Evolutionary conservation across 1,284 basidiomycete species (phyloP), one percentile per base, ranked within the genome.

Genomic region (Psilocybe mexicana): DNA sequence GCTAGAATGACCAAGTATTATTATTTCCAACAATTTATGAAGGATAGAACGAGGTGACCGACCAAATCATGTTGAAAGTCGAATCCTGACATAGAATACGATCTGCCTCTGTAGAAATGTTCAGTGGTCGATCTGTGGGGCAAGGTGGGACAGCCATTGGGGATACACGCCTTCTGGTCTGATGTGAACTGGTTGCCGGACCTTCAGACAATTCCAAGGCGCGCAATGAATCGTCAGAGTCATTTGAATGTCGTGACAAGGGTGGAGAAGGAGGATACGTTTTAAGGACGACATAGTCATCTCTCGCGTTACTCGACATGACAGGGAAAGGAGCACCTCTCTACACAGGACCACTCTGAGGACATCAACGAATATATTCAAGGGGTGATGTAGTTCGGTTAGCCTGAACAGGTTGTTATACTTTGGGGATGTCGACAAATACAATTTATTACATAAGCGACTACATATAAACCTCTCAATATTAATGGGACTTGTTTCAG

Each of bases 181-280:
- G 66, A 45, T 67, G 65, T 5, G 74, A 67, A 54, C 61, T 70
- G 33, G 73, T 70, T 59, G 78, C 71, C 50, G 81, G 83, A 5
- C 85, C 86, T 54, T 90, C 84, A 0, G 84, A 81, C 53, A 92
- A 74, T 72, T 94, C 92, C 42, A 94, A 78, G 26, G 87, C 89
- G 54, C 90, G 83, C 56, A 94, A 74, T 12, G 88, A 90, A 57
- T 88, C 86, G 54, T 86, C 82, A 2, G 91, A 93, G 59, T 87
- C 87, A 54, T 80, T 75, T 12, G 87, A 87, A 51, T 77, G 72
- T 60, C 78, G 79, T 53, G 78, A 76, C 10, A 74, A 76, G 12
- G 78, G 74, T 44, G 80, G 76, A 38, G 81, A 72, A 7, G 69
- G 62, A 30, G 65, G 65, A 43, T 66, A 69, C 55, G 67, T 75